phyloP scores from a whole-genome alignment of 1,139 yeast genomes.

The Geotrichum macrosporum region DNA sequence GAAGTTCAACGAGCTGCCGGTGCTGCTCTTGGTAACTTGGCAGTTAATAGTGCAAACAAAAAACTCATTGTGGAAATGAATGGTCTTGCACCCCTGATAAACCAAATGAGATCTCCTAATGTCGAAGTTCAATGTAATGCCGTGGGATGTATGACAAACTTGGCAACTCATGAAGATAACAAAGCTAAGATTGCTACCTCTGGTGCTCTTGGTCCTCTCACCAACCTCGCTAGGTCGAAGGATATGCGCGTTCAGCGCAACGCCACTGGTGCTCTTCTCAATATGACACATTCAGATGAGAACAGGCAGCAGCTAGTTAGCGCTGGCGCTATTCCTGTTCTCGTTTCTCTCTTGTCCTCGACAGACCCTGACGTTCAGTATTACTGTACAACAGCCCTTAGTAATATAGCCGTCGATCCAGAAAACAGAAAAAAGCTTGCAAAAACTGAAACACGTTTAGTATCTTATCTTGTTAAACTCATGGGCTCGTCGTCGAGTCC shows the following conservation, averaged over 20 bases:
- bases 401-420: conserved; percentile 96
- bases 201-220: conserved; percentile 93
- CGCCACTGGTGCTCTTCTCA: conserved; percentile 94
- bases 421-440: conserved; percentile 81
- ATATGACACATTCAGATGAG: conserved; percentile 97
- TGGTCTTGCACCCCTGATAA: conserved; percentile 89
- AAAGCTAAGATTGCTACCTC: conserved; percentile 92
- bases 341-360: conserved; percentile 81
- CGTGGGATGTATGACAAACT: conserved; percentile 95
- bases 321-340: conserved; percentile 97
- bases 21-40: conserved; percentile 95
- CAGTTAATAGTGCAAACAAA: conserved; percentile 94
- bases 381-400: conserved; percentile 94
- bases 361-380: conserved; percentile 96
- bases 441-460: conserved; percentile 91
- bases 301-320: conserved; percentile 94
- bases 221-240: conserved; percentile 87
- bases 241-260: conserved; percentile 96
- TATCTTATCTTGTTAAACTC: conserved; percentile 75
- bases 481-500: conserved; percentile 88
- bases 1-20: conserved; percentile 98
- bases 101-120: conserved; percentile 96
- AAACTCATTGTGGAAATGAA: conserved; percentile 95
- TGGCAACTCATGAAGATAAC: conserved; percentile 98
- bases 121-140: conserved; percentile 99